These are phyloP conservation scores for Pseudocercospora fijiensis DNA, from an alignment of 2,329 filamentous ascomycete species.

Conservation along the genomic window DNA sequence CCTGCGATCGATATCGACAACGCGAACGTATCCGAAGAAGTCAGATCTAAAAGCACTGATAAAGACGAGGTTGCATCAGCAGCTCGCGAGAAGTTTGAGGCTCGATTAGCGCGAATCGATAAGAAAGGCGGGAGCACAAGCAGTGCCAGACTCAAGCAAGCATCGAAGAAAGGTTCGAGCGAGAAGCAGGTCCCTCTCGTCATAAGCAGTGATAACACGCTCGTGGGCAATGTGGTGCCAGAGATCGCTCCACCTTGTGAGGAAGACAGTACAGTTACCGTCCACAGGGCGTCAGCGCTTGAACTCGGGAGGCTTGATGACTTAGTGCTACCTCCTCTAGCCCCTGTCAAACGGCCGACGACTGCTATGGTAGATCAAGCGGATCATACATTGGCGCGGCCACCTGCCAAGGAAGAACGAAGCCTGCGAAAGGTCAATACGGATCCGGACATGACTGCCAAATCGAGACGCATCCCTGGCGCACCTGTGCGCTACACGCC, in stretches of 20 bases:
- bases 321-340: constrained; percentile 23
- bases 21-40: not conserved
- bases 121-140: constrained; percentile 29
- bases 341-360: constrained; percentile 1
- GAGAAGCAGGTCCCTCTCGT: constrained; percentile 1
- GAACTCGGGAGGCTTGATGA: constrained; percentile 24
- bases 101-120: constrained; percentile 34
- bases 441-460: constrained; percentile 15
- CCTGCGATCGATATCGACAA: constrained; percentile 21
- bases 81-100: constrained; percentile 31
- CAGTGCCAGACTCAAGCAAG: constrained; percentile 11
- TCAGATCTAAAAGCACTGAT: not conserved
- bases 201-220: constrained; percentile 9
- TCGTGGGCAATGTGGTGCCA: constrained; percentile 10
- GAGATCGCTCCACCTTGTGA: not conserved
- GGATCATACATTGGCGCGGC: not conserved
- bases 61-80: constrained; percentile 12
- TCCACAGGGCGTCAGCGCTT: constrained; percentile 18
- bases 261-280: constrained; percentile 1
- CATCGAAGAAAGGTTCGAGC: constrained; percentile 8
- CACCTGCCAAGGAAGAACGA: constrained; percentile 14
- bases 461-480: constrained; percentile 28
- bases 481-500: constrained; percentile 35
- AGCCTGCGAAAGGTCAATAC: constrained; percentile 25
- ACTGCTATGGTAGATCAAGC: not conserved